These are phyloP conservation scores for Cyclocybe aegerita DNA, from an alignment of 768 basidiomycete species.

Conservation along the genomic window DNA sequence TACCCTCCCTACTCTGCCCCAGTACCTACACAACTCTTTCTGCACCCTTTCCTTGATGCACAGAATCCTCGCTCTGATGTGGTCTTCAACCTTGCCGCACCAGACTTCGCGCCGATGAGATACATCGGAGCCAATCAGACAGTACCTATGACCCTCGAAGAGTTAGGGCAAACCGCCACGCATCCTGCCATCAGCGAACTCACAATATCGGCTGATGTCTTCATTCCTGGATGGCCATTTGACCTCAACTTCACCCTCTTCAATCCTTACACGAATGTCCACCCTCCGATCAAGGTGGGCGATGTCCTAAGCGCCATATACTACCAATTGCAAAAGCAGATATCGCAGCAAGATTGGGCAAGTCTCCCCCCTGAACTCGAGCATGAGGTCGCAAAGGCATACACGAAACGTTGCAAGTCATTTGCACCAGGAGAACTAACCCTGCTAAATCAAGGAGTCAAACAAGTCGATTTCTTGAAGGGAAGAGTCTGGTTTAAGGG, in stretches of 20 bases:
- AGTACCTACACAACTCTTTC: conserved; percentile 14
- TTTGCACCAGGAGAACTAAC: conserved; percentile 27
- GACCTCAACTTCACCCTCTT: conserved; percentile 42
- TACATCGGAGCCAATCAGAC: conserved; percentile 38
- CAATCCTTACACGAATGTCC: conserved; percentile 18
- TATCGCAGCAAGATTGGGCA: conserved; percentile 40
- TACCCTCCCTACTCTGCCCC: conserved; percentile 10
- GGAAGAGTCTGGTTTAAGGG: conserved; percentile 50
- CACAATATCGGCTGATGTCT: conserved; percentile 52
- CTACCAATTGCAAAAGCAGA: conserved; percentile 41
- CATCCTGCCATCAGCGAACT: conserved; percentile 53
- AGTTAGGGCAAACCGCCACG: conserved; percentile 53
- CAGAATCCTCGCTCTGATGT: conserved; percentile 45
- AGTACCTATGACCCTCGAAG: conserved; percentile 37
- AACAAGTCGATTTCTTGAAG: conserved; percentile 58
- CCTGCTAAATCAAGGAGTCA: conserved; percentile 51
- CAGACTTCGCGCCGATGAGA: conserved; percentile 44
- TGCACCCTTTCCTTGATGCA: conserved; percentile 56
- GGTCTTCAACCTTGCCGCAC: conserved; percentile 55
- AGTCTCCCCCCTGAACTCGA: conserved; percentile 28
- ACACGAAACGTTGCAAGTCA: conserved; percentile 34
- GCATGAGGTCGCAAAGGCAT: conserved; percentile 34
- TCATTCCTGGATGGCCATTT: conserved; percentile 61
- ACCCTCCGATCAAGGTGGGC: conserved; percentile 51
- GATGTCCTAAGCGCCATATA: conserved; percentile 58